Evolutionary conservation across 164 flowering plant species (phyloP).

Genomic region (Vitis rotundifolia): DNA sequence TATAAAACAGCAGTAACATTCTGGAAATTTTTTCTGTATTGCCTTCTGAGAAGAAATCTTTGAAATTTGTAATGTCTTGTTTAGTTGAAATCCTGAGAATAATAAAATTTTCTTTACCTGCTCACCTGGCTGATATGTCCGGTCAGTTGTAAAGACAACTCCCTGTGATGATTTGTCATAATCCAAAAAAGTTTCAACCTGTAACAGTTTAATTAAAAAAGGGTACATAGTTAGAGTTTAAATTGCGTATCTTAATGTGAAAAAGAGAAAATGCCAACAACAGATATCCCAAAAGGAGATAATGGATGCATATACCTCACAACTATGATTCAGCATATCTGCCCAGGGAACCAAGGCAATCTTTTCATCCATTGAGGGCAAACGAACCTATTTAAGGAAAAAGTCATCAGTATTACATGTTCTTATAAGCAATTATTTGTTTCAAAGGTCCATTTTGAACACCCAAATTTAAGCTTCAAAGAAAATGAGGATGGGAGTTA

Average conservation of each 20-base stretch:
- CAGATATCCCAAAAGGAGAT: neutral
- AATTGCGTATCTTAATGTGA: neutral
- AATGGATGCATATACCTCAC: slow-evolving; percentile 56
- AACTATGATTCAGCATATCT: slow-evolving; percentile 96
- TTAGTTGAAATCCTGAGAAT: neutral
- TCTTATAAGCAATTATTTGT: neutral
- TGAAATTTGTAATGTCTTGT: no score
- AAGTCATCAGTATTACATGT: neutral
- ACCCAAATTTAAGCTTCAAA: neutral
- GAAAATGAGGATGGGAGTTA: neutral
- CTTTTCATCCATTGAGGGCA: slow-evolving; percentile 90
- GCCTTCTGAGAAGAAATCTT: neutral
- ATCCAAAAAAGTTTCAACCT: slow-evolving; percentile 95
- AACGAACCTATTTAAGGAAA: slow-evolving; percentile 58
- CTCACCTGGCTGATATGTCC: slow-evolving; percentile 94
- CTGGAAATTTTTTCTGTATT: neutral
- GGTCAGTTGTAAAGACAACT: slow-evolving; percentile 85
- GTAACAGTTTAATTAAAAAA: slow-evolving; percentile 17
- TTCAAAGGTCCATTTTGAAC: neutral
- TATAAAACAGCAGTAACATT: no score
- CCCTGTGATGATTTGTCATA: slow-evolving; percentile 87
- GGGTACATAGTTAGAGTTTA: neutral
- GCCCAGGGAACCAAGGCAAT: slow-evolving; percentile 99
- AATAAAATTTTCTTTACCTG: slow-evolving; percentile 63
- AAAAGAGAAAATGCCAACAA: neutral